Conservation (phyloP, 768 basidiomycete genomes). For the Xerocomellus intermedius region DNA sequence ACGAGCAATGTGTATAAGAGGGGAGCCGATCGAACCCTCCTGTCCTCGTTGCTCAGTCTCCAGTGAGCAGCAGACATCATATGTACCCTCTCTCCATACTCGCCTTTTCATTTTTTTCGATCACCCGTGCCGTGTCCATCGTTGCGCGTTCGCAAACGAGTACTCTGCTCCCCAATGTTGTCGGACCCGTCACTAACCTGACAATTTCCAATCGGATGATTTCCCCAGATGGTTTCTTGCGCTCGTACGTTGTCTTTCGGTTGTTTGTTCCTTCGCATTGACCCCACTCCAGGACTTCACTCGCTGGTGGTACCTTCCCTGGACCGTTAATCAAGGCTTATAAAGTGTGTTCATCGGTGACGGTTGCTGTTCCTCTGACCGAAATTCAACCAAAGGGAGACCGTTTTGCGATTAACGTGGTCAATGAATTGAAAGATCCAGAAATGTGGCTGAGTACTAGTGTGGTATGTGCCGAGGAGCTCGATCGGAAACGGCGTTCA, state of each 20-base stretch:
- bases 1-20: too few relatives aligned
- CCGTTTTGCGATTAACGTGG: constrained; percentile 42
- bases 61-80: neutral
- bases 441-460: constrained; percentile 52
- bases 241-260: constrained; percentile 34
- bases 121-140: constrained; percentile 15
- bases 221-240: constrained; percentile 49
- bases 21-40: too few relatives aligned
- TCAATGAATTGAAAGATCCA: constrained; percentile 42
- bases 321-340: constrained; percentile 41
- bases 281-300: constrained; percentile 10
- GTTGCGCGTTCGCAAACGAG: constrained; percentile 11
- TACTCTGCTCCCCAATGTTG: neutral
- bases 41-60: neutral
- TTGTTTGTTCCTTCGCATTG: neutral
- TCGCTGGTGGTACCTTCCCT: constrained; percentile 45
- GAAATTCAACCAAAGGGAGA: constrained; percentile 33
- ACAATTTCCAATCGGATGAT: constrained; percentile 40
- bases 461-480: constrained; percentile 30
- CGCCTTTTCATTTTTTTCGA: constrained; percentile 3
- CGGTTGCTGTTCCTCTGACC: neutral
- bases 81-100: constrained; percentile 13
- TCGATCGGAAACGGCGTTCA: neutral
- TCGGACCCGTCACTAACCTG: constrained; percentile 28
- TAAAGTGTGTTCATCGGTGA: constrained; percentile 26